These are phyloP conservation scores for Dacryopinax primogenitus DNA, from an alignment of 768 basidiomycete genomes.

Conservation along the genomic window DNA sequence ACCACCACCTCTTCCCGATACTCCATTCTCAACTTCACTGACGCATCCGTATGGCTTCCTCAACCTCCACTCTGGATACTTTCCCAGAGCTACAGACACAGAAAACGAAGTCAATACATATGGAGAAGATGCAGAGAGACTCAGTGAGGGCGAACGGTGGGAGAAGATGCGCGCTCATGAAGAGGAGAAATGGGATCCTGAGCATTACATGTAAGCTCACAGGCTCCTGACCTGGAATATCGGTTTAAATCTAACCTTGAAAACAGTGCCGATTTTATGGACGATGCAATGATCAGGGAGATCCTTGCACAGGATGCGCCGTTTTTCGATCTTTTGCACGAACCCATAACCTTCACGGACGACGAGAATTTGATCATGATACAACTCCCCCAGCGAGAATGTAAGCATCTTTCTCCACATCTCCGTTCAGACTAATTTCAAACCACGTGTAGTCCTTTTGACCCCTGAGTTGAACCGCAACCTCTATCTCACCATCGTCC, in stretches of 20 bases:
- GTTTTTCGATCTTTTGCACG: slow-evolving; percentile 27
- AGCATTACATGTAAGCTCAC: slow-evolving; percentile 60
- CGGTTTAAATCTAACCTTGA: slow-evolving; percentile 8
- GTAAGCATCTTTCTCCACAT: slow-evolving; percentile 25
- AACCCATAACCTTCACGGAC: slow-evolving; percentile 40
- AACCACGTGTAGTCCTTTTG: slow-evolving; percentile 41
- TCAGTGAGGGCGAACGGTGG: slow-evolving; percentile 40
- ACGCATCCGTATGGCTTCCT: slow-evolving; percentile 63
- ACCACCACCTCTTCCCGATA: slow-evolving; percentile 45
- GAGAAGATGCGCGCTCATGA: slow-evolving; percentile 46
- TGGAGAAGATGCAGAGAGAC: slow-evolving; percentile 51
- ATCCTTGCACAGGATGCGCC: slow-evolving; percentile 38
- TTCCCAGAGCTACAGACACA: slow-evolving; percentile 53
- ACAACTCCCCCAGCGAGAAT: slow-evolving; percentile 40
- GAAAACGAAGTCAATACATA: slow-evolving; percentile 78
- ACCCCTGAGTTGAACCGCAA: slow-evolving; percentile 42
- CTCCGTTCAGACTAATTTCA: not conserved
- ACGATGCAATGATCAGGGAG: slow-evolving; percentile 62
- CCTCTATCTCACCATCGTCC: slow-evolving; percentile 56
- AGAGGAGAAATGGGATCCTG: slow-evolving; percentile 67
- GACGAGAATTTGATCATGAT: slow-evolving; percentile 58
- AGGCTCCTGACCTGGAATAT: not conserved
- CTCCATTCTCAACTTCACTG: slow-evolving; percentile 30
- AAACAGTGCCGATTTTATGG: slow-evolving; percentile 64
- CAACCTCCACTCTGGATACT: slow-evolving; percentile 60